Evolutionary conservation across 2,329 filamentous ascomycete species (phyloP).

Genomic region (Nigrograna mackinnonii): DNA sequence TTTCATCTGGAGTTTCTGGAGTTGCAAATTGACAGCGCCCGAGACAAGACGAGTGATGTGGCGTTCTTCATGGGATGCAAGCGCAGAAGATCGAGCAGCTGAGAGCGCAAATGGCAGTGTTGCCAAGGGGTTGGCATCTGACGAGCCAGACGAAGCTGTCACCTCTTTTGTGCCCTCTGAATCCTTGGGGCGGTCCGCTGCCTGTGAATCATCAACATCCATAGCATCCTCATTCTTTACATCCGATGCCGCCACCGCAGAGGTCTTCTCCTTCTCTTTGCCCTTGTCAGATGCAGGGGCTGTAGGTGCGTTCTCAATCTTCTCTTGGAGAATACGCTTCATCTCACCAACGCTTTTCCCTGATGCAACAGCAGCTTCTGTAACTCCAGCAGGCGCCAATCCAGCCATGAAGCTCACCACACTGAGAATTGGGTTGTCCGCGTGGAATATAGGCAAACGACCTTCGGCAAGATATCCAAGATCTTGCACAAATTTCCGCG

Average conservation of each 20-base stretch:
- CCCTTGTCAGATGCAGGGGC: slow-evolving; percentile 50
- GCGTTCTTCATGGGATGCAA: slow-evolving; percentile 94
- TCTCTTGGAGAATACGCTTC: slow-evolving; percentile 75
- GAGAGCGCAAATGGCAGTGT: slow-evolving; percentile 85
- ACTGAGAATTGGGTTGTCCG: slow-evolving; percentile 95
- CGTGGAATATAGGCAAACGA: slow-evolving; percentile 85
- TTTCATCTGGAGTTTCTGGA: slow-evolving; percentile 95
- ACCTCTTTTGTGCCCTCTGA: slow-evolving; percentile 1
- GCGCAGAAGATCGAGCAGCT: slow-evolving; percentile 80
- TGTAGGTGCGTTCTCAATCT: slow-evolving; percentile 66
- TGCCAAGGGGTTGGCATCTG: slow-evolving; percentile 53
- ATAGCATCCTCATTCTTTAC: slow-evolving; percentile 62
- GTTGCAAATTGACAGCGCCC: slow-evolving; percentile 87
- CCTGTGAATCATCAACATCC: slow-evolving; percentile 58
- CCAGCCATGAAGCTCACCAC: slow-evolving; percentile 93
- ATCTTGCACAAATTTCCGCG: slow-evolving; percentile 40
- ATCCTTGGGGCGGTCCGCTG: slow-evolving; percentile 49
- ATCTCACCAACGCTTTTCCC: slow-evolving; percentile 87
- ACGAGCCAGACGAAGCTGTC: slow-evolving; percentile 3
- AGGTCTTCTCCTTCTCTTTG: slow-evolving; percentile 61
- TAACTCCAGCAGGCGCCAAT: slow-evolving; percentile 85
- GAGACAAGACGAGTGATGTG: slow-evolving; percentile 95
- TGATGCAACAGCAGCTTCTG: slow-evolving; percentile 75
- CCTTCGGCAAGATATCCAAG: slow-evolving; percentile 72
- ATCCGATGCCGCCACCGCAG: slow-evolving; percentile 41